Base-by-base conservation (phyloP, 140 eudicot species). In the Bidens hawaiensis region DNA sequence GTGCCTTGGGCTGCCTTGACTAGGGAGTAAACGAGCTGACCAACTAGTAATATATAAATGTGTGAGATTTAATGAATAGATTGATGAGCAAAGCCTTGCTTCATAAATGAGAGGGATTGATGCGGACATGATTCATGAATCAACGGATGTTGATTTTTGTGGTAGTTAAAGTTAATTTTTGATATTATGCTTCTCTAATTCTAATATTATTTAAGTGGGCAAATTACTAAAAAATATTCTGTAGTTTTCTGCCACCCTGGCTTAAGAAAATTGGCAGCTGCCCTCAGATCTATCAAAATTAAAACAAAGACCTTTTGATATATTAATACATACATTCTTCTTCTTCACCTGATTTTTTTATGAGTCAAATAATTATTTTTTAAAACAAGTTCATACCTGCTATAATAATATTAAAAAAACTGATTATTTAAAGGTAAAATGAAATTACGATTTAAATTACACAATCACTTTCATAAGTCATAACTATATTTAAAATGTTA, bases 251-350 rank as follows among this genome's bases (percentile, higher is more conserved):
- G 23, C 19, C 36, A 19, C 53, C 47, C 53, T 46, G 62, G 67
- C 46, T 65, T 57, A 30, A 18, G 16, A 41, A 73, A 73, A 65
- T 47, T 65, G 61, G 78, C 34, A 65, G 67, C 73, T 73, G 78
- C 41, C 55, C 22, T 28, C 14, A 15, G n/a, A n/a, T n/a, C n/a
- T n/a, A n/a, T n/a, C n/a, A n/a, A 28, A 55, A 53, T 4, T 26
- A 13, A 26, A 23, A 55, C 24, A 28, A 8, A 2, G 62, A 55
- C 62, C 8, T 27, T 30, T 55, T 27, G 15, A 14, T 54, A 53
- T 55, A 27, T 30, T 55, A 55, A 16, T 28, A 55, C 15, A 27
- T 55, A 55, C 2, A 28, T 16, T 55, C 41, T 28, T n/a, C n/a
- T n/a, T n/a, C n/a, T n/a, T 55, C 8, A 55, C 62, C 62, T 3